phyloP scores from a whole-genome alignment of 2,329 filamentous ascomycete genomes.

The Penicillium verrucosum region DNA sequence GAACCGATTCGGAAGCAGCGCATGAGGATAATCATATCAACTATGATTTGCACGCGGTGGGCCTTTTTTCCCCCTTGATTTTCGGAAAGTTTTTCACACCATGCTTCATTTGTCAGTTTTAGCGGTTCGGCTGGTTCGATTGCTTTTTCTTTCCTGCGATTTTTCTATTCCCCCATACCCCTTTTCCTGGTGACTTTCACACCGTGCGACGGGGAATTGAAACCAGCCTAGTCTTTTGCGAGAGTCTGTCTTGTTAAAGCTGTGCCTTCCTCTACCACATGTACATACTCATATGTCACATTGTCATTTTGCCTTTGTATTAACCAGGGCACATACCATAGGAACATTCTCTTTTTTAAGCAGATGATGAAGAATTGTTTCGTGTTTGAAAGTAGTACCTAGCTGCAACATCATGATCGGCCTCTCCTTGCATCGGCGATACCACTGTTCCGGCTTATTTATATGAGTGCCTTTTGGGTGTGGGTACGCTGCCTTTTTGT shows the following conservation, averaged over 20 bases:
- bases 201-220: neutral
- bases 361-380: neutral
- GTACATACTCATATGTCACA: neutral
- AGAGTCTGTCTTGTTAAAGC: neutral
- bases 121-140: neutral
- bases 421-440: neutral
- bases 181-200: neutral
- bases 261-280: neutral
- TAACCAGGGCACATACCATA: neutral
- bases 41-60: constrained; percentile 7
- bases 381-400: too few relatives aligned
- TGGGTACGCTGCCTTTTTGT: too few relatives aligned
- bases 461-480: neutral
- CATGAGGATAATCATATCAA: constrained; percentile 1
- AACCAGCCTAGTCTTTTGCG: neutral
- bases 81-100: neutral
- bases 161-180: neutral
- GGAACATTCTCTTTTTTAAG: neutral
- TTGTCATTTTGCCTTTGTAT: neutral
- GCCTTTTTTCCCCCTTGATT: neutral
- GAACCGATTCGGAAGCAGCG: constrained; percentile 18
- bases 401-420: neutral
- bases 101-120: constrained; percentile 1
- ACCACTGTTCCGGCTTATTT: neutral
- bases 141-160: neutral